Evolutionary conservation across 371 early-diverging fungal genomes (phyloP), one percentile per base, ranked within the genome.

Genomic region (Coemansia sp.): DNA sequence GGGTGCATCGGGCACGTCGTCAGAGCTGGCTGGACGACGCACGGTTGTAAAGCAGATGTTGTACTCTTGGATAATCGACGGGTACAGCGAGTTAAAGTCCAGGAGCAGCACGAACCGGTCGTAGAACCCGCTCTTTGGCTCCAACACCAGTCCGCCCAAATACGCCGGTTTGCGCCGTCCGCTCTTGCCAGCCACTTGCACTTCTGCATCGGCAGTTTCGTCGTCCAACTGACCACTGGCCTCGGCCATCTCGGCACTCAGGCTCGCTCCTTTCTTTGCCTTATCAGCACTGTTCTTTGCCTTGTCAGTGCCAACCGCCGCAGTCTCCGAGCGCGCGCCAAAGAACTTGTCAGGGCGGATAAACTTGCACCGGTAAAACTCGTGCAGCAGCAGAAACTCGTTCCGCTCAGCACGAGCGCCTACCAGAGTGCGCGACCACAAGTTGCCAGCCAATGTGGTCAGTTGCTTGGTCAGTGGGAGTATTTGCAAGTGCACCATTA

Each of bases 21-120:
- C 94, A 21, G 86, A 84, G 42, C 23, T 62, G 42, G 69, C 66
- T 55, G 81, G 71, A 18, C 94, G 85, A 39, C 89, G 86, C 3
- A 98, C 93, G 0, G 99, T 99, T 9, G 99, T 98, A 78, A 99
- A 99, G 84, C 99, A 99, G 54, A 99, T 93, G 82, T 99, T 99
- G 85, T 91, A 99, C 83, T 99, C 99, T 80, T 97, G 99, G 72
- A 99, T 99, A 66, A 99, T 99, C 23, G 99, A 98, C 52, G 99
- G 99, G 74, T 99, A 99, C 86, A 99, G 88, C 83, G 95, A 94
- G 89, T 99, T 99, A 87, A 99, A 99, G 86, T 99, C 99, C 50
- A 99, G 84, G 53, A 99, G 83, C 42, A 99, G 79, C 5, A 99
- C 95, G 74, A 88, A 94, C 65, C 92, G 94, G 78, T 99, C 97